A percentile compares a stretch with the other conserved stretches of the same genome.
phyloP scores from a whole-genome alignment of 225 moss, liverwort and hornwort species.

The Physcomitrium patens region DNA sequence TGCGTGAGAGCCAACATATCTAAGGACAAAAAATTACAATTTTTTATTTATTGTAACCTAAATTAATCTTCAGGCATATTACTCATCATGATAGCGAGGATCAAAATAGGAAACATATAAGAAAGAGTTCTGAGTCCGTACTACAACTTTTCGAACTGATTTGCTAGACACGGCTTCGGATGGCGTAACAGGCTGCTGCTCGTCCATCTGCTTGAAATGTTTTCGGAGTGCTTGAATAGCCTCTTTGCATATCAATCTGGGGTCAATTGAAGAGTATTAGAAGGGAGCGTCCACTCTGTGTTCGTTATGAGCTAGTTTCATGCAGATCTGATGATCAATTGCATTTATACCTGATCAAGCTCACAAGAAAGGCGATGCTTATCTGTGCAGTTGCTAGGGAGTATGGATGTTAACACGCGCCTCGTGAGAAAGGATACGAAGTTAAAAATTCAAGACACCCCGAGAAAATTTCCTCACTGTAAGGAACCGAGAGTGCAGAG shows the following conservation, averaged over 20 bases:
- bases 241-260: conserved; percentile 52
- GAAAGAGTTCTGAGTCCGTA: background rate
- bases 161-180: background rate
- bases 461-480: too few species aligned
- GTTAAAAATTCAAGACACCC: too few species aligned
- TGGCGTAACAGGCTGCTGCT: conserved; percentile 6
- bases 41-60: background rate
- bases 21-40: too few species aligned
- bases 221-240: conserved; percentile 43
- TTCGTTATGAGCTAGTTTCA: background rate
- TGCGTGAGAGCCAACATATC: background rate
- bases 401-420: too few species aligned
- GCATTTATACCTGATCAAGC: background rate
- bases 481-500: background rate
- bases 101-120: background rate
- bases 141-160: conserved; percentile 5
- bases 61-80: background rate
- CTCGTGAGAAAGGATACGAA: too few species aligned
- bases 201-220: conserved; percentile 31
- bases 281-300: background rate
- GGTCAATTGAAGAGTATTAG: conserved; percentile 14
- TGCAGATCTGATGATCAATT: conserved; percentile 13
- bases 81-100: background rate
- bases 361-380: too few species aligned
- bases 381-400: too few species aligned